Evolutionary conservation across 768 basidiomycete species (phyloP), one percentile per base, ranked within the genome.

Genomic region (Hericium coralloides): DNA sequence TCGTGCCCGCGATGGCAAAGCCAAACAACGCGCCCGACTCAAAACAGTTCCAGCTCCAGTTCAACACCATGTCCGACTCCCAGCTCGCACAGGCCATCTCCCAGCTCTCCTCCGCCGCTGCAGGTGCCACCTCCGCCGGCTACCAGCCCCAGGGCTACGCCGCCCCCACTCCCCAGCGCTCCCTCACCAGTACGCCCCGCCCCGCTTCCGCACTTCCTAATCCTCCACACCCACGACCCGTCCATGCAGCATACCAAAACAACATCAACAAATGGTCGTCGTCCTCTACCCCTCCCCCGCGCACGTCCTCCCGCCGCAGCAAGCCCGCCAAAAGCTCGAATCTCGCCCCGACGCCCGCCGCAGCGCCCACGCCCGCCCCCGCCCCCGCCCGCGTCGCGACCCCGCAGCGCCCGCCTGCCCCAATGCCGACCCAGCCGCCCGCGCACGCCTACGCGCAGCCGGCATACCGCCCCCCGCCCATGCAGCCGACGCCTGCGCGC

Each of bases 251-350:
- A 2, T 88, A 88, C 65, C 73, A 80, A 58, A 85, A 82, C 76
- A 88, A 88, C 62, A 72, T 88, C 15, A 79, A 83, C 36, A 82
- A 80, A 22, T 88, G 86, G 86, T 83, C 85, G 4, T 75, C 77
- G 4, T 72, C 84, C 0, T 72, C 79, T 10, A 79, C 83, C 0
- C 82, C 83, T 0, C 74, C 78, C 5, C 80, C 79, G 74, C 80
- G 79, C 58, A 75, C 68, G 58, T 71, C 65, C 37, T 74, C 72
- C 60, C 65, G 70, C 14, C 72, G 73, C 55, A 57, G 67, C 22
- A 71, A 76, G 3, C 65, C 64, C 4, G 71, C 76, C 43, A 75
- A 76, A 59, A 69, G 74, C 38, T 78, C 73, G 58, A 72, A 72
- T 4, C 76, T 78, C 36, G 75, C 73, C 17, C 69, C 72, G 18